phyloP scores from a whole-genome alignment of 257 asterid genomes.

The Verbascum thapsus region DNA sequence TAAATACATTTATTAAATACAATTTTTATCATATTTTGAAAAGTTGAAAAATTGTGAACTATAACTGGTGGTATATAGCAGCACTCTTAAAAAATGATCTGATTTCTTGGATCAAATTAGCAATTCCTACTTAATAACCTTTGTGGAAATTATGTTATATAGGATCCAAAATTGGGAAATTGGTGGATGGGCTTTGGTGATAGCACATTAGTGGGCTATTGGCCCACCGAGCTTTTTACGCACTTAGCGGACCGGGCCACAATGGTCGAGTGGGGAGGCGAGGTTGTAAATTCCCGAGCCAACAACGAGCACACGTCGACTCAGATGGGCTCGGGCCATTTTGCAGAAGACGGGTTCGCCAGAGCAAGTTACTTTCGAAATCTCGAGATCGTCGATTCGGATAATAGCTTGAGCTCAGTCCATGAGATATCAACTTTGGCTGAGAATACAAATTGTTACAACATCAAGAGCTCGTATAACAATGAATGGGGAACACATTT shows the following conservation, averaged over 20 bases:
- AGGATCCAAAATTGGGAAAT: slow-evolving; percentile 91
- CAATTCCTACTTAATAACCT: not conserved
- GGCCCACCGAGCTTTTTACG: slow-evolving; percentile 90
- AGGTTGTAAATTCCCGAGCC: slow-evolving; percentile 70
- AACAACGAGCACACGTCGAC: slow-evolving; percentile 73
- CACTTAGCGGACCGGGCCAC: slow-evolving; percentile 83
- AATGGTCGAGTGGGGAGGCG: slow-evolving; percentile 98
- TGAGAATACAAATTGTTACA: slow-evolving; percentile 76
- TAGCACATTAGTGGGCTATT: slow-evolving; percentile 77
- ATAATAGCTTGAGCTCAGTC: slow-evolving; percentile 66
- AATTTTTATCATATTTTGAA: too few relatives aligned
- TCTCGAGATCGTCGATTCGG: slow-evolving; percentile 79
- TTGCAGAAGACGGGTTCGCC: slow-evolving; percentile 68
- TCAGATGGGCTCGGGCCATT: slow-evolving; percentile 93
- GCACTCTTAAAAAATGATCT: too few relatives aligned
- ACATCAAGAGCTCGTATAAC: slow-evolving; percentile 64
- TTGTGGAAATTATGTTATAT: not conserved
- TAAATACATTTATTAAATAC: too few relatives aligned
- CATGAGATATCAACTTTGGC: slow-evolving; percentile 68
- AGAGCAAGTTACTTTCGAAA: slow-evolving; percentile 80
- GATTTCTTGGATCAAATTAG: not conserved
- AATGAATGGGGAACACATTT: slow-evolving; percentile 86
- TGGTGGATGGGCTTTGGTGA: slow-evolving; percentile 99
- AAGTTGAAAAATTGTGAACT: too few relatives aligned
- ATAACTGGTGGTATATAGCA: too few relatives aligned